A percentile compares a stretch with the other conserved stretches of the same genome.
These are phyloP conservation scores for Claviceps fusiformis DNA, from an alignment of 2,329 filamentous ascomycete species.

Conservation along the genomic window DNA sequence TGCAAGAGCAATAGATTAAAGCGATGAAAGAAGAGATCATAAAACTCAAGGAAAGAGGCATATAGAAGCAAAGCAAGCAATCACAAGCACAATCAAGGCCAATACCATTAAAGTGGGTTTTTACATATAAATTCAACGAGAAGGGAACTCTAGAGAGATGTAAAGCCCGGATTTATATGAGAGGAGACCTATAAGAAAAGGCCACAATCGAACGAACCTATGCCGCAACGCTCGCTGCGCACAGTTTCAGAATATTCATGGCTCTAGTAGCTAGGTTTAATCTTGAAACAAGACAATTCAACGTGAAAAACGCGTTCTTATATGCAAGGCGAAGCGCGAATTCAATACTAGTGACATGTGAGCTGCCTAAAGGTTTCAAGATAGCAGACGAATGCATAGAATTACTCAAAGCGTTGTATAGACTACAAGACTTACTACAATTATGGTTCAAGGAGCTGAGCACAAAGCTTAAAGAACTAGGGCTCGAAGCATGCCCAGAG, in stretches of 20 bases:
- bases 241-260: not conserved
- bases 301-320: not conserved
- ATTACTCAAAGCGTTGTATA: not conserved
- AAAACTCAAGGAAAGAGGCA: not conserved
- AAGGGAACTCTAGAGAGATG: not conserved
- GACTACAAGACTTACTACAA: not conserved
- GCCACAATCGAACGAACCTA: not conserved
- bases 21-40: not conserved
- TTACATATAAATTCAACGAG: not conserved
- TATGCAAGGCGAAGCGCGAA: not conserved
- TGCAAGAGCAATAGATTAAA: not conserved
- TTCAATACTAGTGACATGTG: not conserved
- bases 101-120: not conserved
- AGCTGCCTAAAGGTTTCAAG: not conserved
- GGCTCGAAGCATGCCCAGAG: not conserved
- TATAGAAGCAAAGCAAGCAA: not conserved
- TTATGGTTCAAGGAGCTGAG: not conserved
- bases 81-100: not conserved
- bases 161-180: not conserved
- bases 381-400: not conserved
- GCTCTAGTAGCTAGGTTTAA: not conserved
- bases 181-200: not conserved
- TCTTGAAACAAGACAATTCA: not conserved
- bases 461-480: not conserved
- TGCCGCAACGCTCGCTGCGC: not conserved